Percentiles rank a stretch among this genome's conserved stretches.
Conservation (phyloP, 441 rosid species). For the Hura crepitans region DNA sequence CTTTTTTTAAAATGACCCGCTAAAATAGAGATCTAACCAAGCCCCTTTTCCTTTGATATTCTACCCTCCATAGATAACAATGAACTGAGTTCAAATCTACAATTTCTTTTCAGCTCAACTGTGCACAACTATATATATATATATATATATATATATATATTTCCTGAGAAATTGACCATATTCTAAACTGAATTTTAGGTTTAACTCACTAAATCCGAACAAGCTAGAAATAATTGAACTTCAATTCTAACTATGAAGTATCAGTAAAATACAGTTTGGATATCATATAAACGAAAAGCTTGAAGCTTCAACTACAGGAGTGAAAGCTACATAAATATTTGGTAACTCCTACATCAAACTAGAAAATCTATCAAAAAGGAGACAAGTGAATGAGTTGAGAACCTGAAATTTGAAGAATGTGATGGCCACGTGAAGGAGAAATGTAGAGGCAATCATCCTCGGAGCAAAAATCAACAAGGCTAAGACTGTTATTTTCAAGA, state of each 20-base stretch:
- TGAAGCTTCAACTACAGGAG: not conserved
- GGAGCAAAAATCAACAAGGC: conserved; percentile 67
- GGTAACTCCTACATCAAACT: not conserved
- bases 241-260: not conserved
- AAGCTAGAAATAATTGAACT: not conserved
- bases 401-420: conserved; percentile 36
- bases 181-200: not conserved
- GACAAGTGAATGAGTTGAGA: not conserved
- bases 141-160: no score
- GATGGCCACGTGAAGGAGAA: conserved; percentile 40
- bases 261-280: not conserved
- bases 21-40: not conserved
- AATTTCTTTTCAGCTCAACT: not conserved
- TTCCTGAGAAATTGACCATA: no score
- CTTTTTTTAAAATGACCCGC: not conserved
- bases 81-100: not conserved
- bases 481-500: conserved; percentile 39
- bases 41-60: not conserved
- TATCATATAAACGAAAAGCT: not conserved
- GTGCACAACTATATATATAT: no score
- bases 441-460: conserved; percentile 82
- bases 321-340: not conserved
- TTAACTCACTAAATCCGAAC: not conserved
- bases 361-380: not conserved
- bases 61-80: not conserved